Base-by-base conservation (phyloP, 2,329 filamentous ascomycete genomes). In the Diaporthe sp. region DNA sequence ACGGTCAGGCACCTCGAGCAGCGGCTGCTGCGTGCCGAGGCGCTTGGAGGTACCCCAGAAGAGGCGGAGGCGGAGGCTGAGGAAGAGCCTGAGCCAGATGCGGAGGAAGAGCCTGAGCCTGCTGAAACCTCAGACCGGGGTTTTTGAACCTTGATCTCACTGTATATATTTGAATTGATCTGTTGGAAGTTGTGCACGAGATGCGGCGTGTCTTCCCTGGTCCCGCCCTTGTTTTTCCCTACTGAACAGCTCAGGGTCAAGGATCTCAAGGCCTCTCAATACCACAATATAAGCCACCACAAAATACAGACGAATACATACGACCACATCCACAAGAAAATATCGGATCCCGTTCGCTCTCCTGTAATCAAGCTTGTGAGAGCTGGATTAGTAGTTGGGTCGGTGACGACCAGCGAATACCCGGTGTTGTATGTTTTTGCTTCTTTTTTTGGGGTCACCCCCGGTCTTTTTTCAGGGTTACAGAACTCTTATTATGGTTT, bases 331-430 rank as follows among this genome's bases (percentile, higher is more conserved):
- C 39, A 62, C 60, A 62, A 62, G 60, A 31, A 62, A 62, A 62
- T 62, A 62, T 62, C 60, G 60, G 60, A 62, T 62, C 60, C 60
- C 39, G 39, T 62, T 62, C 39, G 60, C 60, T 62, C 39, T 62
- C 60, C 39, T 62, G 60, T 62, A 65, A 65, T 65, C 39, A 65
- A 65, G 60, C 60, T 65, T 65, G 60, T 65, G 60, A 65, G 60
- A 46, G 60, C 39, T 39, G 44, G 60, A 44, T 62, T 44, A 62
- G 60, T 62, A 62, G 60, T 62, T 62, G 37, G 60, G 60, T 62
- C 39, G 60, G 60, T 62, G 60, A 62, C 60, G 60, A 62, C 60
- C 37, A 62, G 60, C 60, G 61, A 65, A 65, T 65, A 42, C 61
- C 61, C 49, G 61, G 42, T 65, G 61, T 65, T 65, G 61, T 42